Evolutionary conservation across 1,139 yeast genomes (phyloP).

Genomic region (Candida sp.): DNA sequence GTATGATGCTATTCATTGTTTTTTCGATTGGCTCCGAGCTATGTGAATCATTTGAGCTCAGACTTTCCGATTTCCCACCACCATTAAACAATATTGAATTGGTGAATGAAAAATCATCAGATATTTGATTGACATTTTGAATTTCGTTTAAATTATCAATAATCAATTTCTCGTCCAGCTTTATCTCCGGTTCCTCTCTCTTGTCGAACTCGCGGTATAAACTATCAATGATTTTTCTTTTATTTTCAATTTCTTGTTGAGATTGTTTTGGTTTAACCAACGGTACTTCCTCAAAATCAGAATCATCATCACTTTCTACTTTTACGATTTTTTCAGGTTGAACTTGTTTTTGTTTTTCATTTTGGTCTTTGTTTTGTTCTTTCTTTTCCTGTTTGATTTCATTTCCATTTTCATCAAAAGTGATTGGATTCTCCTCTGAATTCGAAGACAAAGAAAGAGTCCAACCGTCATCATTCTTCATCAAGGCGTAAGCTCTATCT

Average conservation of each 20-base stretch:
- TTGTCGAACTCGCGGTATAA: not conserved
- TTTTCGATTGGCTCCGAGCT: not conserved
- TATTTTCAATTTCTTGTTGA: constrained; percentile 24
- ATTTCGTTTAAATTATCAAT: not conserved
- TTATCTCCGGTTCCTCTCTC: not conserved
- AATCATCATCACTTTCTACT: constrained; percentile 40
- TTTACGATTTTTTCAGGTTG: constrained; percentile 21
- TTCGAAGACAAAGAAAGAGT: constrained; percentile 58
- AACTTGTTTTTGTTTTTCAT: not conserved
- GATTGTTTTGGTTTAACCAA: constrained; percentile 20
- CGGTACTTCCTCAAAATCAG: constrained; percentile 65
- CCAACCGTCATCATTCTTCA: constrained; percentile 85
- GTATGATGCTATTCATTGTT: not conserved
- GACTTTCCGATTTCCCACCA: not conserved
- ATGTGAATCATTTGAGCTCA: not conserved
- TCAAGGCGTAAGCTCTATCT: constrained; percentile 71
- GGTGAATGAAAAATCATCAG: not conserved
- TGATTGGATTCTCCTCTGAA: constrained; percentile 42
- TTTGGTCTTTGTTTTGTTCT: constrained; percentile 1
- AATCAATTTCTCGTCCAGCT: not conserved
- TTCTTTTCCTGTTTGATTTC: constrained; percentile 5
- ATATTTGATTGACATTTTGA: not conserved
- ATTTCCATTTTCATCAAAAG: constrained; percentile 31
- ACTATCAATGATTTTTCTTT: constrained; percentile 1
- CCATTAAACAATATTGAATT: not conserved